Conservation (phyloP, 352 stramenopile genomes). For the Plasmopara halstedii region DNA sequence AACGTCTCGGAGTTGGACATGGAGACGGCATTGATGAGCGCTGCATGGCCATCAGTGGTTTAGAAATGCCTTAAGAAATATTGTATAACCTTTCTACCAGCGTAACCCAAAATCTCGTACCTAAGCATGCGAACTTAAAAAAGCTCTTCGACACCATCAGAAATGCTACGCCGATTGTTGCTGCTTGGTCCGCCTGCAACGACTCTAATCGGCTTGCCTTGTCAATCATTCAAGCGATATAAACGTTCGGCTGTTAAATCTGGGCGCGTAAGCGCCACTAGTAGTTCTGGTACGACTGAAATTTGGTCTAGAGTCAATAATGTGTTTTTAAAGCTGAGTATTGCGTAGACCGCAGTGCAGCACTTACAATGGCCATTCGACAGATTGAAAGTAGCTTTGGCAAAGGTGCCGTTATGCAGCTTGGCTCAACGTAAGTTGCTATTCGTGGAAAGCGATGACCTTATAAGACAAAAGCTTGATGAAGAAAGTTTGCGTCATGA, state of each 20-base stretch:
- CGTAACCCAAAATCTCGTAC: neutral
- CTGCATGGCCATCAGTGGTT: neutral
- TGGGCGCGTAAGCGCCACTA: slow-evolving; percentile 8
- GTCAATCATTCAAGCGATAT: slow-evolving; percentile 16
- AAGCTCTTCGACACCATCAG: neutral
- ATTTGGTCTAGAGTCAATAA: neutral
- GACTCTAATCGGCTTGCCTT: slow-evolving; percentile 3
- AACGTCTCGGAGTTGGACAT: neutral
- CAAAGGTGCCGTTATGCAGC: slow-evolving; percentile 94
- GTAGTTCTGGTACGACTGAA: slow-evolving; percentile 10
- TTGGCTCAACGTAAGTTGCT: slow-evolving; percentile 80
- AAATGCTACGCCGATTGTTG: slow-evolving; percentile 19
- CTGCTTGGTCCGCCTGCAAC: slow-evolving; percentile 4
- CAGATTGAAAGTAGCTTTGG: slow-evolving; percentile 96
- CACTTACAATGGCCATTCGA: slow-evolving; percentile 91
- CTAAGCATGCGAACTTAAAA: neutral
- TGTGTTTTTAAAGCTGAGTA: neutral
- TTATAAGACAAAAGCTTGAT: slow-evolving; percentile 6
- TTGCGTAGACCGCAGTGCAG: slow-evolving; percentile 58
- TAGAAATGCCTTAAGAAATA: neutral
- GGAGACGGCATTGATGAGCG: slow-evolving; percentile 2
- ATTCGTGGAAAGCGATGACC: neutral
- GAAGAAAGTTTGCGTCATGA: neutral
- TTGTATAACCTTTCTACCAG: neutral
- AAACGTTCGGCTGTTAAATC: slow-evolving; percentile 30